Evolutionary conservation across 2,329 filamentous ascomycete genomes (phyloP).

Genomic region (Botrytis hyacinthi): DNA sequence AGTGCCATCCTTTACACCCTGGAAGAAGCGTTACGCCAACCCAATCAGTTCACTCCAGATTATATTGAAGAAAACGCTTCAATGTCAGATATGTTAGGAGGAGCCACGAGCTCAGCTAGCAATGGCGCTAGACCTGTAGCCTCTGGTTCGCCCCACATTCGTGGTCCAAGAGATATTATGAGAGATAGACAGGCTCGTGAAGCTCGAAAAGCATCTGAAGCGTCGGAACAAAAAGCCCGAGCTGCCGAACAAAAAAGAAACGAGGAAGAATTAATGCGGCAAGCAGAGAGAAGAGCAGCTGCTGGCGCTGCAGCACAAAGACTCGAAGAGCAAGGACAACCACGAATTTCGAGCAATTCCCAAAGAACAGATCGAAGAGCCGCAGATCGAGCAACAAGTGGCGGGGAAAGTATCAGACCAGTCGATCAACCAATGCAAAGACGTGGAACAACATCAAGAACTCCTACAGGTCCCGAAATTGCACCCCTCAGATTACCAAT

Average conservation of each 20-base stretch:
- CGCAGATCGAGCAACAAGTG: conserved; percentile 28
- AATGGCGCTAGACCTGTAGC: conserved; percentile 48
- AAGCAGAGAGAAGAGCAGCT: conserved; percentile 59
- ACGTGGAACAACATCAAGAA: conserved; percentile 32
- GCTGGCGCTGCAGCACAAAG: conserved; percentile 50
- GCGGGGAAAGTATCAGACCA: conserved; percentile 20
- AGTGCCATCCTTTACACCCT: conserved; percentile 90
- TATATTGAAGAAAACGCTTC: conserved; percentile 81
- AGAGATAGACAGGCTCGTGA: conserved; percentile 78
- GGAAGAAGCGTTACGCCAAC: conserved; percentile 83
- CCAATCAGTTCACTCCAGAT: conserved; percentile 80
- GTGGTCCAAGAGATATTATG: conserved; percentile 90
- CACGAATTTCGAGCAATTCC: conserved; percentile 37
- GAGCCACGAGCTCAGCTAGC: conserved; percentile 54
- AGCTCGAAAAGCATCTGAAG: conserved; percentile 58
- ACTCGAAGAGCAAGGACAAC: conserved; percentile 28
- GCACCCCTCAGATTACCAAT: conserved; percentile 36
- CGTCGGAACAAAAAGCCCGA: conserved; percentile 46
- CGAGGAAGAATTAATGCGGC: conserved; percentile 55
- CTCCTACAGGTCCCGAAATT: conserved; percentile 33
- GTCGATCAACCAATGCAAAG: conserved; percentile 33
- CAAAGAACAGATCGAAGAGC: conserved; percentile 36
- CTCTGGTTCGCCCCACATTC: conserved; percentile 57
- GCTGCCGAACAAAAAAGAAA: conserved; percentile 52
- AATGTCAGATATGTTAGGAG: conserved; percentile 81